These are phyloP conservation scores for Trifolium pratense DNA, from an alignment of 306 rosid species.

Conservation along the genomic window DNA sequence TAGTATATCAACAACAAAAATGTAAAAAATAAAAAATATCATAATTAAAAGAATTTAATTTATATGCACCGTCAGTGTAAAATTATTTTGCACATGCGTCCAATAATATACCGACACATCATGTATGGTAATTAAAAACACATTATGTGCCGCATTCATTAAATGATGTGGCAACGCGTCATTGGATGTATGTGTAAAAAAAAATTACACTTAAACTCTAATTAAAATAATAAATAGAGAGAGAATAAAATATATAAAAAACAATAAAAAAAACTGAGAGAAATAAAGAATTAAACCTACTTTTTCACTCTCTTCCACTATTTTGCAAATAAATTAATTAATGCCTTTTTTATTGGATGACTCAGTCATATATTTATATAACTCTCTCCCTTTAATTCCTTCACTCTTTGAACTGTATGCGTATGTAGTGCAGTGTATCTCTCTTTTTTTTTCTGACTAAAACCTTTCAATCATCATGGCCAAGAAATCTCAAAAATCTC, in stretches of 20 bases:
- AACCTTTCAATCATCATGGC: slow-evolving; percentile 48
- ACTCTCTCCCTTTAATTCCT: neutral
- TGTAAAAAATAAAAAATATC: neutral
- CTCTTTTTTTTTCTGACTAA: neutral
- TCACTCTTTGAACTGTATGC: slow-evolving; percentile 38
- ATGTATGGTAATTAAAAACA: too few relatives aligned
- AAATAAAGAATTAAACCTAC: slow-evolving; percentile 45
- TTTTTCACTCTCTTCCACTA: slow-evolving; percentile 46
- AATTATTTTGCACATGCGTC: too few relatives aligned
- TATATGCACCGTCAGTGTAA: too few relatives aligned
- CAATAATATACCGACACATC: too few relatives aligned
- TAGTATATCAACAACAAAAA: too few relatives aligned
- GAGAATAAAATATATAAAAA: neutral
- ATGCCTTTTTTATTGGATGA: slow-evolving; percentile 54
- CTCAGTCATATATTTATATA: slow-evolving; percentile 49
- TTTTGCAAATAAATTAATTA: slow-evolving; percentile 45
- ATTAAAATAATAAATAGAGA: too few relatives aligned
- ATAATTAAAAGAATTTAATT: too few relatives aligned
- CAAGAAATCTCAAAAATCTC: slow-evolving; percentile 54
- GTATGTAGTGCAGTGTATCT: slow-evolving; percentile 19
- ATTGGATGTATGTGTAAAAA: too few relatives aligned
- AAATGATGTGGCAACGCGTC: too few relatives aligned
- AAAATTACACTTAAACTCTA: too few relatives aligned
- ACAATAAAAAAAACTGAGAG: neutral
- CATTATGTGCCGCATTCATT: too few relatives aligned